phyloP scores from a whole-genome alignment of 2,329 filamentous ascomycete species.

The Aspergillus unguis region DNA sequence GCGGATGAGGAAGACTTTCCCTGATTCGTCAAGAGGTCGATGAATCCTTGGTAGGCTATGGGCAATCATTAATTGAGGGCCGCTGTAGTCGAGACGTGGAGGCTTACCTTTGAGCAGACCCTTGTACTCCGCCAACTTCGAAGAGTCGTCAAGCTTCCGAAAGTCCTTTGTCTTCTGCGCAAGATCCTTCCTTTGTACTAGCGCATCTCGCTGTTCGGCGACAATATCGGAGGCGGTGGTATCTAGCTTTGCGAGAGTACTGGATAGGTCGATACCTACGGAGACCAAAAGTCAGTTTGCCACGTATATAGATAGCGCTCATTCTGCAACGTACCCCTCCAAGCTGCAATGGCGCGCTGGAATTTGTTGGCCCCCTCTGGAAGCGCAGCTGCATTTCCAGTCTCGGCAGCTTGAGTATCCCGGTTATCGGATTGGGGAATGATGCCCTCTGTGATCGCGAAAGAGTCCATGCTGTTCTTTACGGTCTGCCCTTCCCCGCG shows the following conservation, averaged over 20 bases:
- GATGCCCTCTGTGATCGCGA: conserved; percentile 42
- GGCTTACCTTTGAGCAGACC: conserved; percentile 69
- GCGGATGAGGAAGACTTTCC: conserved; percentile 91
- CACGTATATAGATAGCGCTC: background rate
- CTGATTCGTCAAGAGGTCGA: conserved; percentile 93
- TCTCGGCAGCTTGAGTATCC: conserved; percentile 25
- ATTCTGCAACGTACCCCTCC: conserved; percentile 68
- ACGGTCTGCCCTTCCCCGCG: background rate
- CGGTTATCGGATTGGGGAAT: conserved; percentile 30
- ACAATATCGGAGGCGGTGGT: conserved; percentile 94
- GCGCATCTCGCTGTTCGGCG: conserved; percentile 87
- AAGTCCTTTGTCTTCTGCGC: conserved; percentile 99
- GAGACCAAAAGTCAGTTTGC: conserved; percentile 5
- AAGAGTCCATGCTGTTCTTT: conserved; percentile 40
- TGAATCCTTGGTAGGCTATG: conserved; percentile 91
- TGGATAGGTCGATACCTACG: conserved; percentile 79
- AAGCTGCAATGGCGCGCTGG: conserved; percentile 90
- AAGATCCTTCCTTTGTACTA: conserved; percentile 91
- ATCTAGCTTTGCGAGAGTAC: conserved; percentile 80
- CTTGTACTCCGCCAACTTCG: conserved; percentile 86
- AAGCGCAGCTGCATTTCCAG: conserved; percentile 28
- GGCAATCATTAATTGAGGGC: conserved; percentile 10
- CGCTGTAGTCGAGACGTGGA: background rate
- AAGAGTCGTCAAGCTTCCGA: conserved; percentile 82
- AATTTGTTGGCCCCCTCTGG: conserved; percentile 80